These are phyloP conservation scores for Wickerhamomyces queroliae DNA, from an alignment of 805 yeast genomes.

Conservation along the genomic window DNA sequence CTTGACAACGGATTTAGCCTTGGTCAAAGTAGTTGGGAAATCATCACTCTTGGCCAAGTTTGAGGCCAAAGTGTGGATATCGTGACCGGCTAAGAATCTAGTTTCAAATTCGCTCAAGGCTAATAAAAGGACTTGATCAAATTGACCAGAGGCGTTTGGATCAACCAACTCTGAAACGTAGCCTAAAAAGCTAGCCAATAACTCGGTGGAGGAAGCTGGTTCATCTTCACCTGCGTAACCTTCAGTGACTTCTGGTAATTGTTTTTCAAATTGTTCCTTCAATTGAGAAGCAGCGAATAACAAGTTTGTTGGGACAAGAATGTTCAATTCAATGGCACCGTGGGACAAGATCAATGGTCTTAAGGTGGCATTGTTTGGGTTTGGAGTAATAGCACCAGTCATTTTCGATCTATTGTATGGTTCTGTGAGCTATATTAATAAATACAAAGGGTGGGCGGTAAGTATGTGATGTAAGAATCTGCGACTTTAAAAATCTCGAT, in stretches of 20 bases:
- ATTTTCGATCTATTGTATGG: no score
- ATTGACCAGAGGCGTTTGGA: slow-evolving; percentile 44
- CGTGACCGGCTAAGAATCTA: slow-evolving; percentile 65
- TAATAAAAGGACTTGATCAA: slow-evolving; percentile 62
- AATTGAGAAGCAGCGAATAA: slow-evolving; percentile 81
- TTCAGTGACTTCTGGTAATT: slow-evolving; percentile 74
- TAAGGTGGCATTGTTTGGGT: slow-evolving; percentile 31
- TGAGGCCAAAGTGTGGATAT: slow-evolving; percentile 87
- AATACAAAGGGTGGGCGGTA: neutral
- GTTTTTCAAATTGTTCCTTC: slow-evolving; percentile 75
- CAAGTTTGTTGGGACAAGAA: slow-evolving; percentile 77
- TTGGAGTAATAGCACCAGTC: slow-evolving; percentile 24
- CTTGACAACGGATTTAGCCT: slow-evolving; percentile 70
- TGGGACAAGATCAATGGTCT: slow-evolving; percentile 83
- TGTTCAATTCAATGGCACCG: slow-evolving; percentile 83
- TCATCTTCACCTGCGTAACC: slow-evolving; percentile 83
- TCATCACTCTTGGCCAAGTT: slow-evolving; percentile 47
- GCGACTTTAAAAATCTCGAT: no score
- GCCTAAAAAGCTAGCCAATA: slow-evolving; percentile 80
- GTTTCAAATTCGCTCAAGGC: slow-evolving; percentile 81
- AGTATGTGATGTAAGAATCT: neutral
- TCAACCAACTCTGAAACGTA: slow-evolving; percentile 48
- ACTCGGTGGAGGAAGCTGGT: slow-evolving; percentile 81
- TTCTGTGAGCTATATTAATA: neutral
- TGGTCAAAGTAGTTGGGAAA: slow-evolving; percentile 60